Percentiles rank a stretch among this genome's conserved stretches.
phyloP scores from a whole-genome alignment of 225 moss, liverwort and hornwort genomes.

The Climacium dendroides region DNA sequence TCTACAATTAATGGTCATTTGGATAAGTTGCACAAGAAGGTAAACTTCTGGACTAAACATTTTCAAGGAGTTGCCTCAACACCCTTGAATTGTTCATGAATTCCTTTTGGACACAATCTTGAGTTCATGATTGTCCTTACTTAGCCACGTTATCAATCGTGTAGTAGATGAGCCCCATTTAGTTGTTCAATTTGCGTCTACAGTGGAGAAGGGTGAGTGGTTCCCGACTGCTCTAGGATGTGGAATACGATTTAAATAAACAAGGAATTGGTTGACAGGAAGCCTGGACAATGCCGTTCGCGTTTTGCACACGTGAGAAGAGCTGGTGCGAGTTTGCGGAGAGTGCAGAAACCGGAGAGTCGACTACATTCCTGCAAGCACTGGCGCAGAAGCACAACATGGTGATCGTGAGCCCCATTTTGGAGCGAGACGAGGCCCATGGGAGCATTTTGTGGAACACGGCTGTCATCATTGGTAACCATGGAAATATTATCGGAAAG shows the following conservation, averaged over 20 bases:
- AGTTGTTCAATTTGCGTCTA: neutral
- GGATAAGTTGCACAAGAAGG: neutral
- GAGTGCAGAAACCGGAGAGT: constrained; percentile 60
- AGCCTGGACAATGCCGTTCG: constrained; percentile 97
- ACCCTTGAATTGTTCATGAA: neutral
- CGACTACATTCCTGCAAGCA: constrained; percentile 50
- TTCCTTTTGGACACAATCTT: neutral
- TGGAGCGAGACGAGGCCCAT: constrained; percentile 84
- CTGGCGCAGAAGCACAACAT: constrained; percentile 57
- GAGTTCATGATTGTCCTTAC: neutral
- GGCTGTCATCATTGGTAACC: constrained; percentile 79
- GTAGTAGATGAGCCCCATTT: too few relatives aligned
- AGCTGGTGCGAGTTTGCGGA: constrained; percentile 98
- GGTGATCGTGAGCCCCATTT: constrained; percentile 91
- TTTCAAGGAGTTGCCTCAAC: neutral
- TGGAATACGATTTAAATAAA: neutral
- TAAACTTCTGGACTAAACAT: neutral
- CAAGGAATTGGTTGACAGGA: constrained; percentile 21
- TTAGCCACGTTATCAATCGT: neutral
- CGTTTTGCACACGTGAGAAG: constrained; percentile 93
- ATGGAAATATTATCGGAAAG: constrained; percentile 90
- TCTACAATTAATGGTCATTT: neutral
- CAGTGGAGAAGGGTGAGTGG: neutral
- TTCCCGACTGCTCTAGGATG: neutral
- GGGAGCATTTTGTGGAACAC: constrained; percentile 94